Percentiles rank a stretch among this genome's conserved stretches.
Evolutionary conservation across 495 filamentous ascomycete genomes (phyloP).

Genomic region (Cercophora scortea): DNA sequence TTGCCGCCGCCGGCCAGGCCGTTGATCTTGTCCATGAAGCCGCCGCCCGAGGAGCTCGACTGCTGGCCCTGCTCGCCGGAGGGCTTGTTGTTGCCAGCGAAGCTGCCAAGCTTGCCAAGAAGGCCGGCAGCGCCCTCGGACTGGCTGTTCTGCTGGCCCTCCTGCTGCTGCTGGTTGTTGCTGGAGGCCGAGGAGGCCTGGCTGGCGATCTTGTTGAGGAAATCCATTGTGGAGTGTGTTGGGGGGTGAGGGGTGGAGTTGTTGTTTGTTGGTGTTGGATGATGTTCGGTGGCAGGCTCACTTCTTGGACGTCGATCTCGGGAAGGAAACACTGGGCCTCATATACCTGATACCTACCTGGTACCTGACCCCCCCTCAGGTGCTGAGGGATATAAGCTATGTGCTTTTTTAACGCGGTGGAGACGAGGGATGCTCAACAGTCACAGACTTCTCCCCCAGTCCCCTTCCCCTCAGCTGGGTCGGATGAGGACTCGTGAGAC

Average conservation of each 20-base stretch:
- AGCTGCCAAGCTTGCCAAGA: conserved; percentile 40
- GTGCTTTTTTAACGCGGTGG: neutral
- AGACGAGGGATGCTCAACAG: neutral
- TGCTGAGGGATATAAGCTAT: conserved; percentile 13
- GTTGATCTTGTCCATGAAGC: conserved; percentile 53
- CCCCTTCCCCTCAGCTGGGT: conserved; percentile 12
- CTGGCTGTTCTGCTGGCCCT: conserved; percentile 11
- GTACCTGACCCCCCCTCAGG: neutral
- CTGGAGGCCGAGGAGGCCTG: conserved; percentile 10
- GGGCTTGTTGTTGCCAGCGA: conserved; percentile 6
- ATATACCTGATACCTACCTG: too few relatives aligned
- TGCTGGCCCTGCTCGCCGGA: conserved; percentile 5
- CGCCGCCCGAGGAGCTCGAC: conserved; percentile 4
- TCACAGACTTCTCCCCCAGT: neutral
- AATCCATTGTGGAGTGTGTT: conserved; percentile 26
- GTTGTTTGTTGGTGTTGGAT: neutral
- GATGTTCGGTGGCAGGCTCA: too few relatives aligned
- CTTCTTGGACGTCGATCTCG: too few relatives aligned
- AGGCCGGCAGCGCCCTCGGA: conserved; percentile 16
- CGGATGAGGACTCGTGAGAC: conserved; percentile 8
- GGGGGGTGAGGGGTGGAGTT: neutral
- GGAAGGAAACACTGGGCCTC: too few relatives aligned
- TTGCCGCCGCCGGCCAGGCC: conserved; percentile 53
- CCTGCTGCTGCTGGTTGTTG: conserved; percentile 7
- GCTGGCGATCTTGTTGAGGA: conserved; percentile 29